Evolutionary conservation across 345 rosid species (phyloP), one percentile per base, ranked within the genome.

Genomic region (Lagerstroemia speciosa): DNA sequence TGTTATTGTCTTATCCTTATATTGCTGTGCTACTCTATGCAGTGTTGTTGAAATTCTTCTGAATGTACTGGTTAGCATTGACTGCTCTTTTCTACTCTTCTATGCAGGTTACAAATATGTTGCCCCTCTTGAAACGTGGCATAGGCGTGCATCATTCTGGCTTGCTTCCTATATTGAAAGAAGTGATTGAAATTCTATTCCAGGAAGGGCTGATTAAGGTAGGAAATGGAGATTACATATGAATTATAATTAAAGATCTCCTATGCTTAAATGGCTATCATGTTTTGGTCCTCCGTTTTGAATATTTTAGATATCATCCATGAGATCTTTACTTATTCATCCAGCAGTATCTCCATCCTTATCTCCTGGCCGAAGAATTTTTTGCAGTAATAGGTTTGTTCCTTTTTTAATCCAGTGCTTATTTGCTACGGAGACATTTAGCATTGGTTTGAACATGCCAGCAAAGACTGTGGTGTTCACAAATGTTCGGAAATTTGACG

Each of bases 71-170:
- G 26, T 30, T 38, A 36, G 52, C 7, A 3, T 11, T 57, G 65
- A 31, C 41, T 37, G 37, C 20, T 48, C 12, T 36, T 55, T 55
- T 34, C 14, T 19, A 17, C 7, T 69, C 45, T 37, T 58, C 22
- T 71, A 36, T 73, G 58, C 81, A 94, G 97, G 99, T 94, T 66
- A 82, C 95, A 74, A 91, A 89, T 80, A 88, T 94, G 79, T 80
- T 94, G 69, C 97, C 99, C 38, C 93, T 94, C 77, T 77, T 94
- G 80, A 94, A 89, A 86, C 91, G 99, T 30, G 99, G 99, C 68
- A 91, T 94, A 67, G 99, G 97, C 0, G 99, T 94, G 80, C 97
- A 94, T 79, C 99, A 94, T 81, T 94, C 99, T 72, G 99, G 99
- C 29, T 80, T 94, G 88, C 97, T 94, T 77, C 99, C 99, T 37